Evolutionary conservation across 1,284 basidiomycete genomes (phyloP).

Genomic region (Rhodotorula sp.): DNA sequence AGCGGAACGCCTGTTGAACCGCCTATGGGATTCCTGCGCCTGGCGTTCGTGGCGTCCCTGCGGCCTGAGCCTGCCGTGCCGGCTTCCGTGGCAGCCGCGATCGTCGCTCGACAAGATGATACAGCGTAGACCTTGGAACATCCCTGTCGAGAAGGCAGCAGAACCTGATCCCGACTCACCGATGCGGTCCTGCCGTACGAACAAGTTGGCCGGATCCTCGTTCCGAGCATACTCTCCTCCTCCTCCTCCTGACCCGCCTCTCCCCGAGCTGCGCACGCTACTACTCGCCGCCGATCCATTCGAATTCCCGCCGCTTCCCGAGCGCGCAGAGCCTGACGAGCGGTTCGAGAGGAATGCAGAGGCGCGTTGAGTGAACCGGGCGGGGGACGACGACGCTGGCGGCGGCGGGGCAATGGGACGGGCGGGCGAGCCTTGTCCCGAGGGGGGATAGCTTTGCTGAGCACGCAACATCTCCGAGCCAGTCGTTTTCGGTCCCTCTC

Average conservation of each 20-base stretch:
- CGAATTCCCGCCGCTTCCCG: background rate
- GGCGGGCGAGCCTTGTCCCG: background rate
- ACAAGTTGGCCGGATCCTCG: slow-evolving; percentile 85
- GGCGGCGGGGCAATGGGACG: background rate
- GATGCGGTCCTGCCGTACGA: slow-evolving; percentile 94
- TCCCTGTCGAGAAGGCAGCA: background rate
- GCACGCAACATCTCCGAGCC: background rate
- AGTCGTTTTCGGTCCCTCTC: no score
- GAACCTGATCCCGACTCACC: slow-evolving; percentile 57
- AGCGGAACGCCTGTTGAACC: no score
- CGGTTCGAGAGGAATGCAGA: slow-evolving; percentile 2
- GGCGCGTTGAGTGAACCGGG: slow-evolving; percentile 8
- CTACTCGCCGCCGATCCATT: background rate
- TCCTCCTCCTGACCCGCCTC: background rate
- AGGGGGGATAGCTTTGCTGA: background rate
- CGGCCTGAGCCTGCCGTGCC: no score
- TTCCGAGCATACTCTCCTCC: slow-evolving; percentile 27
- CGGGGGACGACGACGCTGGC: background rate
- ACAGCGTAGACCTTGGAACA: background rate
- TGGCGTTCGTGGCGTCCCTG: no score
- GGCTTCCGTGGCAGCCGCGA: no score
- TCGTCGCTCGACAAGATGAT: background rate
- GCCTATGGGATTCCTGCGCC: no score
- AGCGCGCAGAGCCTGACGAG: background rate
- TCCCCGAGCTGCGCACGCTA: slow-evolving; percentile 1